Evolutionary conservation across 306 rosid species (phyloP).

Genomic region (Pachyrhizus erosus): DNA sequence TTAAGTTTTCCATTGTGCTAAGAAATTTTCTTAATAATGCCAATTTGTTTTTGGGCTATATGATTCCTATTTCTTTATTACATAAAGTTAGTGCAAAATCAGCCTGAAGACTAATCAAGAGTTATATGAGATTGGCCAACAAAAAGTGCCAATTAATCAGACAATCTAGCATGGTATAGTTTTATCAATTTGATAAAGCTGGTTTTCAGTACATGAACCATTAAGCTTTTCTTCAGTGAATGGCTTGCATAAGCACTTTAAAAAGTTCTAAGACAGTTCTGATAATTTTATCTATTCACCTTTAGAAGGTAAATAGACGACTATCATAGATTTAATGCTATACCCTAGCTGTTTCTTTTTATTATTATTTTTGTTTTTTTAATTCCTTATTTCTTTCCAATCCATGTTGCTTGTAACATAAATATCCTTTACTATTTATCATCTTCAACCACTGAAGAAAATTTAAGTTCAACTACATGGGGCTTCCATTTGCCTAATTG

Average conservation of each 20-base stretch:
- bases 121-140: slow-evolving; percentile 32
- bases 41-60: slow-evolving; percentile 6
- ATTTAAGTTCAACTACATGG: slow-evolving; percentile 28
- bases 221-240: slow-evolving; percentile 38
- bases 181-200: slow-evolving; percentile 16
- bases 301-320: background rate
- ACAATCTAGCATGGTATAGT: slow-evolving; percentile 22
- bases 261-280: slow-evolving; percentile 22
- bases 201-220: slow-evolving; percentile 33
- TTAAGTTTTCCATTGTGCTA: slow-evolving; percentile 16
- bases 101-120: background rate
- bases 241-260: slow-evolving; percentile 35
- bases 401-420: slow-evolving; percentile 37
- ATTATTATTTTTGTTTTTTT: no score
- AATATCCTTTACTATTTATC: slow-evolving; percentile 25
- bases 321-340: background rate
- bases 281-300: background rate
- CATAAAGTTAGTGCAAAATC: slow-evolving; percentile 31
- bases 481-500: slow-evolving; percentile 33
- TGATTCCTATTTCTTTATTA: slow-evolving; percentile 18
- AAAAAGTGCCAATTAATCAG: slow-evolving; percentile 19
- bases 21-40: slow-evolving; percentile 27
- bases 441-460: slow-evolving; percentile 26
- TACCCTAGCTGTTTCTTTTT: background rate
- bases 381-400: background rate